Percentiles rank a stretch among this genome's conserved stretches.
Evolutionary conservation across 208 protist species (phyloP).

Genomic region (Leishmania lainsoni): DNA sequence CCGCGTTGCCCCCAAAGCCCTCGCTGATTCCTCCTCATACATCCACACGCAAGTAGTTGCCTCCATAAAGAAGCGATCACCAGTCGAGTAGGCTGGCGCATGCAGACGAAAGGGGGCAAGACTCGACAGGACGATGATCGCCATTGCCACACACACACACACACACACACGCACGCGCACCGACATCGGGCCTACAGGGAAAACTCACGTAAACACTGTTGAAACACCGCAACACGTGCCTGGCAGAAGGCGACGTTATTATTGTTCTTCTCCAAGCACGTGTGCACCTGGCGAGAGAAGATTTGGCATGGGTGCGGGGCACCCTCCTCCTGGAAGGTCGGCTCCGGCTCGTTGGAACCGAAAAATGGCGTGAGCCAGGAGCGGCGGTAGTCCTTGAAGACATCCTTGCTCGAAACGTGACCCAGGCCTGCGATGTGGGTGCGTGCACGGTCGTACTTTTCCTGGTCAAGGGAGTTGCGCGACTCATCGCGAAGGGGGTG

Average conservation of each 20-base stretch:
- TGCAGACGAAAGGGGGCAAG: too few species aligned
- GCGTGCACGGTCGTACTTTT: conserved; percentile 36
- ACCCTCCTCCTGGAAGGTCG: conserved; percentile 25
- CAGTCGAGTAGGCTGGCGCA: background rate
- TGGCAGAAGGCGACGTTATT: conserved; percentile 80
- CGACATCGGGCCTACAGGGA: background rate
- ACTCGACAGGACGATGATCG: background rate
- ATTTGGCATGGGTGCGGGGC: conserved; percentile 58
- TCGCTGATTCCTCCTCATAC: background rate
- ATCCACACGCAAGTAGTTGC: background rate
- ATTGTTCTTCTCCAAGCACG: conserved; percentile 56
- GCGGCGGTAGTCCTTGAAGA: conserved; percentile 52
- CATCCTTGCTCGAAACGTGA: conserved; percentile 27
- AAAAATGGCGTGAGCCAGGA: conserved; percentile 82
- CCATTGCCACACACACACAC: background rate
- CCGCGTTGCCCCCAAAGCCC: background rate
- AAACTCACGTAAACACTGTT: conserved; percentile 80
- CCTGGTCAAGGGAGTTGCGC: conserved; percentile 15
- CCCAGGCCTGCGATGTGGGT: conserved; percentile 26
- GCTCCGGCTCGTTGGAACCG: conserved; percentile 66
- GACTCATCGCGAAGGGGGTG: conserved; percentile 10
- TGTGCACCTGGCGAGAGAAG: conserved; percentile 66
- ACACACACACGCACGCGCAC: too few species aligned
- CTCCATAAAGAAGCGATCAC: background rate
- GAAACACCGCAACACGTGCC: conserved; percentile 56